These are phyloP conservation scores for Panus rudis DNA, from an alignment of 768 basidiomycete genomes.

Conservation along the genomic window DNA sequence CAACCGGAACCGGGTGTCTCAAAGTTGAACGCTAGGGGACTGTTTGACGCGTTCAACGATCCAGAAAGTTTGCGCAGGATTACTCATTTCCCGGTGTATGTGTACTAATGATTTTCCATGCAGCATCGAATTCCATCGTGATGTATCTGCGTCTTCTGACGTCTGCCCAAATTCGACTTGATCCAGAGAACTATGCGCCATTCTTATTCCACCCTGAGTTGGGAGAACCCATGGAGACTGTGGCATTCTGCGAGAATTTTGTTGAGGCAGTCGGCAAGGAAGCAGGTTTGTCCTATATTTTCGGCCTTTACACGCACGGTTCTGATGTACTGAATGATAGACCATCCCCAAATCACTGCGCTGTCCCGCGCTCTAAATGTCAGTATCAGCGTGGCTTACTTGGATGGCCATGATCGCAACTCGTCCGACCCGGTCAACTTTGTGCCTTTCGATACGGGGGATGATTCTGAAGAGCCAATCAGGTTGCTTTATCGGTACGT, in stretches of 20 bases:
- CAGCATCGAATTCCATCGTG: constrained; percentile 68
- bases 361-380: constrained; percentile 60
- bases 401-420: constrained; percentile 51
- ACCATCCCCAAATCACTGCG: constrained; percentile 79
- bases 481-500: constrained; percentile 70
- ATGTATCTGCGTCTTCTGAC: constrained; percentile 78
- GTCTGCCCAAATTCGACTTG: constrained; percentile 70
- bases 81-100: background rate
- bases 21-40: constrained; percentile 27
- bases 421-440: constrained; percentile 51
- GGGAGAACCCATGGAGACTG: constrained; percentile 45
- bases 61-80: constrained; percentile 34
- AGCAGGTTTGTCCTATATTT: constrained; percentile 43
- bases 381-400: constrained; percentile 70
- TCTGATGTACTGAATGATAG: constrained; percentile 26
- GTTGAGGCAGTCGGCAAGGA: constrained; percentile 77
- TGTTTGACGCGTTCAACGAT: constrained; percentile 50
- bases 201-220: constrained; percentile 70
- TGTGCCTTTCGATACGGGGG: constrained; percentile 51
- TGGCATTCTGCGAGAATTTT: constrained; percentile 66
- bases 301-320: background rate
- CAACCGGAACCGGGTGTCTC: constrained; percentile 29
- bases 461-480: constrained; percentile 36
- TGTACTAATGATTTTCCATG: background rate
- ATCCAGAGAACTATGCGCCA: constrained; percentile 52